These are phyloP conservation scores for Prunus dulcis DNA, from an alignment of 306 rosid species.

Conservation along the genomic window DNA sequence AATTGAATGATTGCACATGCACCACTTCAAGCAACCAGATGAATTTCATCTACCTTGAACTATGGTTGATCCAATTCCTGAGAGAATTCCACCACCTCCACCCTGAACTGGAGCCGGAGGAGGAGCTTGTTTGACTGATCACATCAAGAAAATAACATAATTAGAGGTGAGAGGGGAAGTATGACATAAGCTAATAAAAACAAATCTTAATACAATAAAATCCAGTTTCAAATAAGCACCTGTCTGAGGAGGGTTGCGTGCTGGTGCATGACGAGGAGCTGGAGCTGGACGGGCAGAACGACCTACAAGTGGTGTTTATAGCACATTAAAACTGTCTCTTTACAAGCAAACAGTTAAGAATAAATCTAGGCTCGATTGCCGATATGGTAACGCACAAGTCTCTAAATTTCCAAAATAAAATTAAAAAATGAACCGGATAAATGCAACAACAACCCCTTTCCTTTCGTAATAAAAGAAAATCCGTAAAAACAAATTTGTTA, in stretches of 20 bases:
- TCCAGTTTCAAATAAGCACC: slow-evolving; percentile 23
- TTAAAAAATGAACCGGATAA: neutral
- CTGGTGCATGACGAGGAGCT: slow-evolving; percentile 45
- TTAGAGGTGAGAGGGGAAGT: neutral
- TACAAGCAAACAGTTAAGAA: too few relatives aligned
- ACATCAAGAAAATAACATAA: neutral
- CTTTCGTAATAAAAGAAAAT: neutral
- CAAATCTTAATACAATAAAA: neutral
- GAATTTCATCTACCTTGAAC: slow-evolving; percentile 64
- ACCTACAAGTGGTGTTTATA: slow-evolving; percentile 31
- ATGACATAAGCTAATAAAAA: neutral
- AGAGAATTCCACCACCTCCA: slow-evolving; percentile 67
- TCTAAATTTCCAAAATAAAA: too few relatives aligned
- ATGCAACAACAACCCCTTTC: neutral
- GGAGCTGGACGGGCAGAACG: slow-evolving; percentile 51
- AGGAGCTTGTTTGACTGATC: slow-evolving; percentile 60
- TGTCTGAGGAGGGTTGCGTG: slow-evolving; percentile 41
- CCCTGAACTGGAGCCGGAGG: slow-evolving; percentile 74
- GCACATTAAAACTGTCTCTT: neutral
- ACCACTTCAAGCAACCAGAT: neutral
- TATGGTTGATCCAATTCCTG: slow-evolving; percentile 84
- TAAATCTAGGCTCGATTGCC: neutral
- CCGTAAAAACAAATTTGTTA: neutral
- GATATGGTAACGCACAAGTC: neutral
- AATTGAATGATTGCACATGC: neutral